Evolutionary conservation across 345 rosid genomes (phyloP).

Genomic region (Dovyalis caffra): DNA sequence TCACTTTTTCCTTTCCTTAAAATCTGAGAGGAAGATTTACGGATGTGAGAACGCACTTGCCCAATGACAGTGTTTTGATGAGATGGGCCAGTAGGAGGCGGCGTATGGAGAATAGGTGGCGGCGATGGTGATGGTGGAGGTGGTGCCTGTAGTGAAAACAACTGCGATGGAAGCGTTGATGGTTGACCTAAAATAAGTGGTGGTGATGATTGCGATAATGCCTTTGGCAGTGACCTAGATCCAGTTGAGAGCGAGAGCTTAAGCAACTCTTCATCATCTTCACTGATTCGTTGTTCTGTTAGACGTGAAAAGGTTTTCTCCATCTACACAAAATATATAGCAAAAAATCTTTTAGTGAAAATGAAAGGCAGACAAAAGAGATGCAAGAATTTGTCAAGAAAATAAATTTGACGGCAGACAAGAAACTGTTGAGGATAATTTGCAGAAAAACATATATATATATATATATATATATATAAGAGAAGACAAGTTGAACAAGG

Average conservation of each 20-base stretch:
- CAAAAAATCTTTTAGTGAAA: too few species aligned
- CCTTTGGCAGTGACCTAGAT: neutral
- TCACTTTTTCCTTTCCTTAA: slow-evolving; percentile 20
- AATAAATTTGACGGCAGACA: too few species aligned
- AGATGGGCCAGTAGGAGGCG: neutral
- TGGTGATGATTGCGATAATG: neutral
- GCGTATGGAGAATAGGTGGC: neutral
- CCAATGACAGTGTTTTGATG: slow-evolving; percentile 4
- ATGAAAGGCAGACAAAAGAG: too few species aligned
- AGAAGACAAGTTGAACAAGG: too few species aligned
- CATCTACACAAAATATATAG: too few species aligned
- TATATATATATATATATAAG: too few species aligned
- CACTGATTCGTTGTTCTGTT: too few species aligned
- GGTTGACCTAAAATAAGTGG: neutral
- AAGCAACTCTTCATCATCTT: slow-evolving; percentile 8
- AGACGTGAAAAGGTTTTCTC: too few species aligned
- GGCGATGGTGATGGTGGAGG: neutral
- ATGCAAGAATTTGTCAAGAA: too few species aligned
- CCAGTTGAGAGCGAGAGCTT: slow-evolving; percentile 14
- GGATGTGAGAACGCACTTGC: neutral
- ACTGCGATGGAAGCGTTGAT: neutral
- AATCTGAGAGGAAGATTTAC: slow-evolving; percentile 12
- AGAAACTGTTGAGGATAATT: too few species aligned
- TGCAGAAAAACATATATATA: too few species aligned
- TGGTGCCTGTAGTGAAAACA: neutral